Base-by-base conservation (phyloP, 2,329 filamentous ascomycete species). In the Monosporascus sp. region DNA sequence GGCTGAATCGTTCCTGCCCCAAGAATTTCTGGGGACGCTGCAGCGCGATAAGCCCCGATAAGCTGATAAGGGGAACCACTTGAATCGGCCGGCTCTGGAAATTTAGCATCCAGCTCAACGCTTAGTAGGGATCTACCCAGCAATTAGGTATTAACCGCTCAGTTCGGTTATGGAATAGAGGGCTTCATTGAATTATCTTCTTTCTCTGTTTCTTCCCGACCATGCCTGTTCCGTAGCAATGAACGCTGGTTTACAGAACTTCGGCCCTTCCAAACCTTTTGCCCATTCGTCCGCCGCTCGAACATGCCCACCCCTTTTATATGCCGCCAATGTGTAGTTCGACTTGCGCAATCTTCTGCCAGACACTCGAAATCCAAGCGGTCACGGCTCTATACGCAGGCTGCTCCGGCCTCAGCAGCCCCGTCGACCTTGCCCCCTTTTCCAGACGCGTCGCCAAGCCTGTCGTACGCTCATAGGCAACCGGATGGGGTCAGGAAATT, bases 241-340 rank as follows among this genome's bases (percentile, higher is more conserved):
- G 39, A 20, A 22, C 18, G 22, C 39, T 20, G 17, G 18, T 18
- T 18, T 20, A 14, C 22, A 11, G 8, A 20, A 43, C 18, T 24
- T 20, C 17, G 9, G 18, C 9, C 7, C 31, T 35, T 18, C 43
- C 24, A 46, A n/a, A 31, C 7, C 24, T 3, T 25, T 27, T 46
- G 2, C n/a, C 15, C 41, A 50, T 20, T 38, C 37, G 9, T 20
- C 47, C 17, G 41, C 48, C 44, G n/a, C 46, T 27, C 49, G 54
- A 58, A 48, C 24, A 69, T 68, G 65, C 52, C 60, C 53, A 58
- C 52, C 48, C 55, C 64, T 41, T 65, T 63, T 43, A 56, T 64
- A 60, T 68, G 66, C 55, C 62, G 58, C 54, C 60, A 57, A 59
- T 68, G 64, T 50, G 52, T 64, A 53, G 55, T 58, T 24, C 63